Evolutionary conservation across 2,329 filamentous ascomycete species (phyloP).

Genomic region (Exophiala viscosa): DNA sequence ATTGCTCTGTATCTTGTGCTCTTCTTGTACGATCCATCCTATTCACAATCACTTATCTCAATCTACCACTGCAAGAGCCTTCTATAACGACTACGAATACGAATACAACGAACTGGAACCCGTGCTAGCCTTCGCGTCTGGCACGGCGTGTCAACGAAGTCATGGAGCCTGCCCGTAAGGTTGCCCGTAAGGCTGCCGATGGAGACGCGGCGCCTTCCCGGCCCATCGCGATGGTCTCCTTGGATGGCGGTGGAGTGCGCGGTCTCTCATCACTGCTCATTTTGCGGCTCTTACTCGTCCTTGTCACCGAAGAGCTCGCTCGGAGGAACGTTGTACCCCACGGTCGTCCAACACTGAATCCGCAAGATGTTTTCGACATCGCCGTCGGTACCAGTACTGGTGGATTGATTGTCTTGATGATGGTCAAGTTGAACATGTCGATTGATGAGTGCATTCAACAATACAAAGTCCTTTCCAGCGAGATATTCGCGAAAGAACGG

Average conservation of each 20-base stretch:
- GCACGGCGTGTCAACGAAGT: background rate
- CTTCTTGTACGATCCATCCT: background rate
- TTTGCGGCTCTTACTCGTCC: slow-evolving; percentile 35
- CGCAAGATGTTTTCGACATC: slow-evolving; percentile 40
- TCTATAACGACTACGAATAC: too few relatives aligned
- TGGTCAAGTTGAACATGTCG: slow-evolving; percentile 46
- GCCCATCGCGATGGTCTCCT: slow-evolving; percentile 19
- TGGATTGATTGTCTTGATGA: slow-evolving; percentile 47
- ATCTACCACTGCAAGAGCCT: background rate
- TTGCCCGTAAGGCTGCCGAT: background rate
- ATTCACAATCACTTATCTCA: background rate
- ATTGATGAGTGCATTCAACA: slow-evolving; percentile 42
- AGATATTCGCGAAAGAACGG: slow-evolving; percentile 20
- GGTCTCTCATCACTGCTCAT: slow-evolving; percentile 39
- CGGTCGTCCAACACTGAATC: slow-evolving; percentile 17
- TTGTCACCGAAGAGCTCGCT: slow-evolving; percentile 26
- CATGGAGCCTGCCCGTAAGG: too few relatives aligned
- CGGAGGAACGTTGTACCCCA: slow-evolving; percentile 9
- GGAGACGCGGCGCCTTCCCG: slow-evolving; percentile 1
- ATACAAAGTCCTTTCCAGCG: slow-evolving; percentile 38
- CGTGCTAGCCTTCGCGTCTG: background rate
- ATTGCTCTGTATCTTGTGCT: slow-evolving; percentile 1
- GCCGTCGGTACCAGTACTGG: slow-evolving; percentile 40
- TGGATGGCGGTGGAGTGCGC: slow-evolving; percentile 41
- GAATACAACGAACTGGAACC: too few relatives aligned